Evolutionary conservation across 805 yeast species (phyloP).

Genomic region (Candida corydali): DNA sequence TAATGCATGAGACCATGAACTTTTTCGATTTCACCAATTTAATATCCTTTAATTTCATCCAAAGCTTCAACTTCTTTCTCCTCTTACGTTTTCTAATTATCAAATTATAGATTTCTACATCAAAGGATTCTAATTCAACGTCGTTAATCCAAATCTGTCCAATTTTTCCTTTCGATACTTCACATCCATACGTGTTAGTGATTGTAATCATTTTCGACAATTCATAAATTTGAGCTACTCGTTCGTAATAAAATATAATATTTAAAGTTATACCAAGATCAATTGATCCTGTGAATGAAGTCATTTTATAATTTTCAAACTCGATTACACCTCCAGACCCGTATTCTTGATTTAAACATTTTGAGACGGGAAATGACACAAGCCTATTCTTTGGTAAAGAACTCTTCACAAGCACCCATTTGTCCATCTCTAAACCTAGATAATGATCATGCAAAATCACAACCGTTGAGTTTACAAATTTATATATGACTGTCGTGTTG

Average conservation of each 20-base stretch:
- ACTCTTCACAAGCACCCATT: constrained; percentile 4
- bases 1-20: constrained; percentile 6
- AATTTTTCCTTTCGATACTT: constrained; percentile 5
- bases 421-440: not conserved
- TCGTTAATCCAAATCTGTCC: constrained; percentile 8
- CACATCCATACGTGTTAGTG: constrained; percentile 5
- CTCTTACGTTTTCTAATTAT: not conserved
- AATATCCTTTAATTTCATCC: constrained; percentile 5
- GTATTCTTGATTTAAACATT: constrained; percentile 7
- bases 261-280: constrained; percentile 7
- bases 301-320: not conserved
- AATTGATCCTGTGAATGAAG: constrained; percentile 1
- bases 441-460: constrained; percentile 2
- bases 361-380: constrained; percentile 5
- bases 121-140: not conserved
- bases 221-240: constrained; percentile 5
- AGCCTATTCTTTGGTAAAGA: not conserved
- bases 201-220: constrained; percentile 1
- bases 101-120: not conserved
- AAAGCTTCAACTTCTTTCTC: constrained; percentile 1
- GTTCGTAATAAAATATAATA: constrained; percentile 7
- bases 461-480: not conserved
- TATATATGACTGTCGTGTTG: constrained; percentile 3
- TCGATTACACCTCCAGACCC: constrained; percentile 9
- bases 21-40: constrained; percentile 4